phyloP scores from a whole-genome alignment of 73 alveolate genomes.

The Tetrahymena thermophila region DNA sequence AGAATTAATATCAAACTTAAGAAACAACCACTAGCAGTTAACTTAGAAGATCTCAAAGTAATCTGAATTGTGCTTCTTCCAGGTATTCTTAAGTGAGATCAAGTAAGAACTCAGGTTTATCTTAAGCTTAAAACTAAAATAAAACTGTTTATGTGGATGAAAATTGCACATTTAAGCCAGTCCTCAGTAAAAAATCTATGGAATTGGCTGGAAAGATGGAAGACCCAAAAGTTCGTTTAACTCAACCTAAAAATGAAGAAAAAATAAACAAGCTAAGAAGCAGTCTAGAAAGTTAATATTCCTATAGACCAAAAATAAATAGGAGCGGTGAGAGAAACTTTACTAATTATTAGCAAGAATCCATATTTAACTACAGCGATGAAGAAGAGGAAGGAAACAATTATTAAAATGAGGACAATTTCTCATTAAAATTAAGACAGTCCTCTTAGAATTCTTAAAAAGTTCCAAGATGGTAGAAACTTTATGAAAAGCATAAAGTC shows the following conservation, averaged over 20 bases:
- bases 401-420: not conserved
- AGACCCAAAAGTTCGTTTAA: slow-evolving; percentile 23
- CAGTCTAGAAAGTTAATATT: not conserved
- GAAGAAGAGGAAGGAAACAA: not conserved
- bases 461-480: not conserved
- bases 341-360: not conserved
- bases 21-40: not conserved
- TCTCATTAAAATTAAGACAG: not conserved
- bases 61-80: not conserved
- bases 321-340: not conserved
- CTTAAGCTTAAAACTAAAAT: not conserved
- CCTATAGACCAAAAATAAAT: not conserved
- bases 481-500: not conserved
- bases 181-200: slow-evolving; percentile 26
- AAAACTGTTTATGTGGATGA: not conserved
- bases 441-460: not conserved
- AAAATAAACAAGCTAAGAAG: not conserved
- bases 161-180: slow-evolving; percentile 35
- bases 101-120: not conserved
- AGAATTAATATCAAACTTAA: not conserved
- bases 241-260: slow-evolving; percentile 15
- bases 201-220: slow-evolving; percentile 21
- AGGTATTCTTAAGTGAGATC: not conserved
- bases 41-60: not conserved
- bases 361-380: not conserved